Conservation (phyloP, 2,329 filamentous ascomycete species). For the Aureobasidium mangrovei region DNA sequence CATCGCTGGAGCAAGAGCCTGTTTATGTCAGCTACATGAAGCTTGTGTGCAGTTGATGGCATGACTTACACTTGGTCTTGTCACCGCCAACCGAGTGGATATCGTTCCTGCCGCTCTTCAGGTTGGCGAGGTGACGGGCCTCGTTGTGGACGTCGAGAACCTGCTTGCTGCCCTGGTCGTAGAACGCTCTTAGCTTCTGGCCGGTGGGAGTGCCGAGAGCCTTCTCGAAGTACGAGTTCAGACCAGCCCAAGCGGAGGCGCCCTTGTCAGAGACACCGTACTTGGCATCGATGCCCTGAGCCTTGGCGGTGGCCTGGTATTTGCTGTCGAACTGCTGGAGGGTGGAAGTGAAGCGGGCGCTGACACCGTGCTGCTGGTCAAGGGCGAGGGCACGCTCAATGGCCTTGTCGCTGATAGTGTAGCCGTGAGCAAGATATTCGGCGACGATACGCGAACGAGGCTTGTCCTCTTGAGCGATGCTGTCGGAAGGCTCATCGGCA, state of each 20-base stretch:
- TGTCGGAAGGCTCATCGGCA: conserved; percentile 48
- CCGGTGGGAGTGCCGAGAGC: conserved; percentile 79
- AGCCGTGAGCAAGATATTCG: conserved; percentile 94
- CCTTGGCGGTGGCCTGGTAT: conserved; percentile 80
- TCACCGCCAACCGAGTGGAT: conserved; percentile 31
- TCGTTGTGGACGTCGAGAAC: conserved; percentile 90
- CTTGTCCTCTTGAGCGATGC: conserved; percentile 93
- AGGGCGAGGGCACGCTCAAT: conserved; percentile 78
- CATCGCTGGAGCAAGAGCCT: conserved; percentile 34
- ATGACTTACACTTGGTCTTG: conserved; percentile 32
- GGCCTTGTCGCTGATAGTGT: conserved; percentile 67
- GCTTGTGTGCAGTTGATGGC: neutral
- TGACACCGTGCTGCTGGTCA: conserved; percentile 83
- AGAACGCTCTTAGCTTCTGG: conserved; percentile 80
- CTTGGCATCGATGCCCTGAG: conserved; percentile 71
- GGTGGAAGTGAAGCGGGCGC: conserved; percentile 65
- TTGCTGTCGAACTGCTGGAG: conserved; percentile 72
- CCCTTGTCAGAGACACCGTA: conserved; percentile 75
- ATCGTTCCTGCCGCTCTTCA: conserved; percentile 62
- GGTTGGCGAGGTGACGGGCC: conserved; percentile 74
- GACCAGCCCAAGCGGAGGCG: conserved; percentile 54
- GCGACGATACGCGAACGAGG: conserved; percentile 86
- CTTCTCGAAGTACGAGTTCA: conserved; percentile 91
- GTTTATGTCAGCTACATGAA: neutral
- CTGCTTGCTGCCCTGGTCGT: conserved; percentile 74